phyloP scores from a whole-genome alignment of 176 grass and related monocot genomes.

The Olyra latifolia region DNA sequence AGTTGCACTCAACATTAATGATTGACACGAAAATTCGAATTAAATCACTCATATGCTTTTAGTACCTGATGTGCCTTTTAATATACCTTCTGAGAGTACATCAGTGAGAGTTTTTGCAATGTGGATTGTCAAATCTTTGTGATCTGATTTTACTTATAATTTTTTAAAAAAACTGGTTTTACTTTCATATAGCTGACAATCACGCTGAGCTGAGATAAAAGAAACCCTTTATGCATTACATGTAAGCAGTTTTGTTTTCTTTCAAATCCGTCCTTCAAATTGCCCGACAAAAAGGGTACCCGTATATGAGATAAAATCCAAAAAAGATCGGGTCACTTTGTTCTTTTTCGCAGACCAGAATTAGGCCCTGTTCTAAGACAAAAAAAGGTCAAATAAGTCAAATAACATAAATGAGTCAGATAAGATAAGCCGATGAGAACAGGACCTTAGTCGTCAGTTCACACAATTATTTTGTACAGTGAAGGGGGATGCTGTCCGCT shows the following conservation, averaged over 20 bases:
- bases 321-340: background rate
- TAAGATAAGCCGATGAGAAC: too few relatives aligned
- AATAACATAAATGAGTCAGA: too few relatives aligned
- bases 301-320: constrained; percentile 1
- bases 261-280: constrained; percentile 18
- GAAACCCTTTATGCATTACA: constrained; percentile 25
- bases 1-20: background rate
- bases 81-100: background rate
- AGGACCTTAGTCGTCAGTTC: constrained; percentile 9
- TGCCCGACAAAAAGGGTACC: constrained; percentile 11
- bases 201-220: constrained; percentile 26
- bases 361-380: too few relatives aligned
- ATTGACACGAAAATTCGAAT: constrained; percentile 19
- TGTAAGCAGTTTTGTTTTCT: constrained; percentile 34
- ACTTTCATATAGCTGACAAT: constrained; percentile 22
- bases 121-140: background rate
- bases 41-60: background rate
- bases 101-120: background rate
- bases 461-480: constrained; percentile 18
- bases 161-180: background rate
- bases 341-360: background rate
- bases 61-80: constrained; percentile 21
- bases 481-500: background rate
- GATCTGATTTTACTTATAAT: constrained; percentile 13
- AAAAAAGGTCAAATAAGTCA: too few relatives aligned